Evolutionary conservation across 495 filamentous ascomycete species (phyloP), one percentile per base, ranked within the genome.

Genomic region (Annulohypoxylon bovei): DNA sequence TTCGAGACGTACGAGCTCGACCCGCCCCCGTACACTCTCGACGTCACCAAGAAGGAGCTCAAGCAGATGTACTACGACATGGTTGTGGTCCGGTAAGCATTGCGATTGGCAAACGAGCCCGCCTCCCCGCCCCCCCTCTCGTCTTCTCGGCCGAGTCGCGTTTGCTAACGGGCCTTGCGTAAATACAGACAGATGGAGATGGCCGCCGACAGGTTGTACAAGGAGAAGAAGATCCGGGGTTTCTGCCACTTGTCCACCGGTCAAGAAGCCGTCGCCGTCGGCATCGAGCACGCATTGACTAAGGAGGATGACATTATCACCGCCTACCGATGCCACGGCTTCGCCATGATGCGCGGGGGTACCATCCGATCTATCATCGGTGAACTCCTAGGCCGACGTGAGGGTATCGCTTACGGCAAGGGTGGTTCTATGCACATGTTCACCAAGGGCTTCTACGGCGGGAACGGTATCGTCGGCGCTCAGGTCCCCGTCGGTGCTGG

Each of bases 341-440:
- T 94, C 79, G 96, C 95, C 69, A 81, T 97, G 78, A 97, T 99
- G 94, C 92, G 96, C 70, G 95, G 95, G 64, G 96, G 88, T 75
- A 91, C 91, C 61, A 89, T 98, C 75, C 91, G 93, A 80, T 91
- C 90, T 62, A 97, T 99, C 81, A 97, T 99, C 77, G 95, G 95
- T 74, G 95, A 99, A 84, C 88, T 99, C 58, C 88, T 99, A 28
- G 95, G 95, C 71, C 91, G 95, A 71, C 89, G 95, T 76, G 93
- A 94, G 76, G 95, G 95, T 82, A 98, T 99, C 78, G 93, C 95
- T 61, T 95, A 97, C 85, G 95, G 95, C 77, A 99, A 99, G 87
- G 95, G 95, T 76, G 95, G 95, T 70, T 97, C 93, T 62, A 99
- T 99, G 95, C 95, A 99, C 86, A 99, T 99, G 95, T 99, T 99